These are phyloP conservation scores for Mytilinidion resinicola DNA, from an alignment of 495 filamentous ascomycete genomes.

Conservation along the genomic window DNA sequence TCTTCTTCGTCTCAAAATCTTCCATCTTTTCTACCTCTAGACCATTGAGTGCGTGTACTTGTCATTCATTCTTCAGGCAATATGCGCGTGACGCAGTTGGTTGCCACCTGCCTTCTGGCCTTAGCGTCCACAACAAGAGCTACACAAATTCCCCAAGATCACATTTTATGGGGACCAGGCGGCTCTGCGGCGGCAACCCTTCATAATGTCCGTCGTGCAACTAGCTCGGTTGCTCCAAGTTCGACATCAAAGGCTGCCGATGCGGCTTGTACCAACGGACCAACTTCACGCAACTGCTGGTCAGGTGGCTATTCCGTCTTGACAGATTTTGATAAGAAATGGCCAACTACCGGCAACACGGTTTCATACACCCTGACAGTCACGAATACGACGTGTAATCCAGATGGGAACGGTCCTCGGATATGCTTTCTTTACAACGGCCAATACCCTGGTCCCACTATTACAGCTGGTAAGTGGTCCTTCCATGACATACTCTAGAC, in stretches of 20 bases:
- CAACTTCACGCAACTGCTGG: conserved; percentile 27
- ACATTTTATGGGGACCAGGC: conserved; percentile 19
- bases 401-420: conserved; percentile 20
- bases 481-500: no score
- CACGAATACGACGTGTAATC: conserved; percentile 28
- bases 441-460: conserved; percentile 34
- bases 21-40: no score
- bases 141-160: conserved; percentile 12
- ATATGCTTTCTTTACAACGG: conserved; percentile 30
- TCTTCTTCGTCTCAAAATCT: no score
- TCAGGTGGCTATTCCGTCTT: conserved; percentile 23
- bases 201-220: conserved; percentile 3
- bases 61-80: no score
- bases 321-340: conserved; percentile 31
- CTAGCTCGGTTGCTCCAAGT: conserved; percentile 8
- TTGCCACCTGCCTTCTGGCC: conserved; percentile 10
- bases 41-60: no score
- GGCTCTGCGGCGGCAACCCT: conserved; percentile 4
- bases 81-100: conserved; percentile 15
- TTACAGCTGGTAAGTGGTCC: conserved; percentile 25
- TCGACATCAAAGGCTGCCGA: conserved; percentile 19
- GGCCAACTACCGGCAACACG: conserved; percentile 28
- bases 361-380: conserved; percentile 21
- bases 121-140: conserved; percentile 18
- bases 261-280: conserved; percentile 25